Base-by-base conservation (phyloP, 1,139 yeast genomes). In the Geotrichum macrosporum region DNA sequence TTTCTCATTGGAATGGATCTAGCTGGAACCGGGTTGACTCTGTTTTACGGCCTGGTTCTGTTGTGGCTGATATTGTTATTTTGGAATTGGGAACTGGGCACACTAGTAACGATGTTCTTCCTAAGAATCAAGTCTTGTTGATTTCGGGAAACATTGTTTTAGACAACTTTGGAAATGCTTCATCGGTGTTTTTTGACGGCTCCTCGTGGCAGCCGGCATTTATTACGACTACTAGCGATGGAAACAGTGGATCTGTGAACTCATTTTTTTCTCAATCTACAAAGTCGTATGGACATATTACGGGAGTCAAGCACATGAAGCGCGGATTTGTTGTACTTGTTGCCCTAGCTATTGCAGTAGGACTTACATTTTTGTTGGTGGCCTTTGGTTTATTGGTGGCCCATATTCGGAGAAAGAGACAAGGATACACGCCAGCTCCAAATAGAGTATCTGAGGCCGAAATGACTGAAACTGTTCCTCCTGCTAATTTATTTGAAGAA, bases 301-400 rank as follows among this genome's bases (percentile, higher is more conserved):
- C 44, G 22, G 55, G 54, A 16, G 51, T 55, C 26, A 44, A 53
- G 19, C 55, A 58, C 48, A 59, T 68, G 63, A 59, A 58, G n/a
- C 60, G 75, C 18, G 97, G 97, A 1, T 86, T 81, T 62, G 88
- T 89, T 16, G 95, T 88, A 5, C 82, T 95, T 27, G 79, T 92
- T 32, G 83, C 95, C 0, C 74, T 88, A 49, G 97, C 96, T 0
- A 76, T 92, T 60, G 89, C 97, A 0, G 65, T 92, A 35, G 95
- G 92, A 1, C 78, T 96, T 2, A 77, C 89, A 40, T 70, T 81
- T 9, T 62, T 85, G 1, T 64, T 89, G 20, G 84, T 92, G 22
- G 68, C 78, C 22, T 62, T 79, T 36, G 88, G 84, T 50, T 70
- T 83, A 12, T 62, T 79, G 3, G 74, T 82, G 3, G 72, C 75